These are phyloP conservation scores for Pichia inconspicua DNA, from an alignment of 1,139 yeast species.

Conservation along the genomic window DNA sequence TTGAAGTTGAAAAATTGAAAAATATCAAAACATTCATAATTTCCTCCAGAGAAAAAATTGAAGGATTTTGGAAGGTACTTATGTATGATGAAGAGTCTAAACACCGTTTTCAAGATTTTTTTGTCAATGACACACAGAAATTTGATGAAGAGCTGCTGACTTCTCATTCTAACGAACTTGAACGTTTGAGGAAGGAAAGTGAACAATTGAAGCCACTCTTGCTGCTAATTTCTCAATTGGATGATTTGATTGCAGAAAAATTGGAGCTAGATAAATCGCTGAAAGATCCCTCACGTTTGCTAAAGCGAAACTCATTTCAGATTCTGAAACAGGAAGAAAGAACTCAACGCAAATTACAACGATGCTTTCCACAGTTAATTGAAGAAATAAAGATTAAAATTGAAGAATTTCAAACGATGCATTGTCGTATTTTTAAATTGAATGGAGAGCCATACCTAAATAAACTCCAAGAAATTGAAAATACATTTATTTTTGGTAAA, in stretches of 20 bases:
- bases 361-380: slow-evolving; percentile 59
- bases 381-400: slow-evolving; percentile 43
- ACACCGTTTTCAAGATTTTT: slow-evolving; percentile 31
- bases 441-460: slow-evolving; percentile 40
- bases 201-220: slow-evolving; percentile 50
- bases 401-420: slow-evolving; percentile 37
- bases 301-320: slow-evolving; percentile 71
- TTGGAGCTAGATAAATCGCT: slow-evolving; percentile 57
- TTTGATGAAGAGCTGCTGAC: slow-evolving; percentile 47
- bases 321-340: slow-evolving; percentile 75
- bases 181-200: slow-evolving; percentile 41
- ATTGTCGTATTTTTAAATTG: slow-evolving; percentile 35
- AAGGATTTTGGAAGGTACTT: slow-evolving; percentile 53
- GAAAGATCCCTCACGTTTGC: slow-evolving; percentile 71
- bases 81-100: slow-evolving; percentile 46
- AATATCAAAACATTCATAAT: slow-evolving; percentile 60
- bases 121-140: slow-evolving; percentile 32
- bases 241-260: slow-evolving; percentile 53
- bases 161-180: slow-evolving; percentile 58
- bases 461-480: slow-evolving; percentile 17
- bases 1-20: slow-evolving; percentile 53
- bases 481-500: slow-evolving; percentile 4
- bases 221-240: slow-evolving; percentile 45
- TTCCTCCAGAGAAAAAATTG: slow-evolving; percentile 52
- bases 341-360: slow-evolving; percentile 56